Base-by-base conservation (phyloP, 805 yeast genomes). In the Candida qinlingensis region DNA sequence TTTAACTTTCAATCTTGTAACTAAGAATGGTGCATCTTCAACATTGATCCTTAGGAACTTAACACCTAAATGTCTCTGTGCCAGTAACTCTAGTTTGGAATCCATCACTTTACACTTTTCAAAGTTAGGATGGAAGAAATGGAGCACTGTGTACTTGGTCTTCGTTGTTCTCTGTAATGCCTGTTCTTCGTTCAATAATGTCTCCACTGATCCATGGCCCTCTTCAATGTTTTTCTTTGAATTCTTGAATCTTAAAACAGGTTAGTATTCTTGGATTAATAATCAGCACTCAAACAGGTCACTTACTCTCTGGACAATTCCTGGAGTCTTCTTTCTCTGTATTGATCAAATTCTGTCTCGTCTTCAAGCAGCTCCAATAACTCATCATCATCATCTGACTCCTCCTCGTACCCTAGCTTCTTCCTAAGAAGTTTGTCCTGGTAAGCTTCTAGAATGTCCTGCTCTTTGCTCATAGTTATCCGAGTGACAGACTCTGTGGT, bases 1-100 rank as follows among this genome's bases (percentile, higher is more conserved):
- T 60, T 83, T 79, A 44, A 89, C 73, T 3, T 71, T 68, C 37
- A 89, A 71, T 59, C 79, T 81, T 3, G 79, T 67, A 5, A 81
- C 88, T 41, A 89, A 67, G 59, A 88, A 88, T 4, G 95, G 90
- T 1, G 91, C 85, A 37, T 75, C 67, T 35, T 71, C 76, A 0
- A 87, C 96, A 47, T 75, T 70, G 4, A 85, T 74, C 41, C 76
- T 71, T 25, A 75, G 63, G 50, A 85, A 78, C 48, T 70, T 72
- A 1, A 86, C 70, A 2, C 70, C 67, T 42, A 83, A 59, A 64
- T 87, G 87, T 53, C 75, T 78, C 49, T 72, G 73, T 1, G 92
- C 80, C 7, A 87, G 58, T 19, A 63, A 56, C 39, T 55, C 49
- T 30, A 75, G 55, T 51, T 73, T 71, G 4, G 69, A 61, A 51